Evolutionary conservation across 2,329 filamentous ascomycete species (phyloP).

Genomic region (Cadophora malorum): DNA sequence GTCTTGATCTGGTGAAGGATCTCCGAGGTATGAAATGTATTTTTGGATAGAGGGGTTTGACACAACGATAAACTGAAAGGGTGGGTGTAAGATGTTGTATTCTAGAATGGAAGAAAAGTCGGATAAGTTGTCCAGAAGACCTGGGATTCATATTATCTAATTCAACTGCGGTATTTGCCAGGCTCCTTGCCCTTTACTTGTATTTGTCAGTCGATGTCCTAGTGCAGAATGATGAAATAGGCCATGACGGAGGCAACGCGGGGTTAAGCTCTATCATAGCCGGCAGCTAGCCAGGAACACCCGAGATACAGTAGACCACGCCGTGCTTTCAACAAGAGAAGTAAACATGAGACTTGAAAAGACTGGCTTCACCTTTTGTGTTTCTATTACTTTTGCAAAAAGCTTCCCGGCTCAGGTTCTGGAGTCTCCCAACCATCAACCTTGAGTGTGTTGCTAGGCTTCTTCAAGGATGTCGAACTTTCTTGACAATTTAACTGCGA

Average conservation of each 20-base stretch:
- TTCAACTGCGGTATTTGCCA: background rate
- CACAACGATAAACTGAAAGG: background rate
- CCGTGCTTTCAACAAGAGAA: background rate
- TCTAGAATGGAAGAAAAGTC: background rate
- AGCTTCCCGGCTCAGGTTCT: background rate
- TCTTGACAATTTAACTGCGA: no score
- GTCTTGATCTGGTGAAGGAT: constrained; percentile 1
- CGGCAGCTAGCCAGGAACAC: constrained; percentile 4
- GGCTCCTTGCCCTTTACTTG: background rate
- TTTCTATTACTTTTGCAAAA: background rate
- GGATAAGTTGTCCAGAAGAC: background rate
- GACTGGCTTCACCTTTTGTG: background rate
- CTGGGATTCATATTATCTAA: background rate
- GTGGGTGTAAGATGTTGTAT: background rate
- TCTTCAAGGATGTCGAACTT: background rate
- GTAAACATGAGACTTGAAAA: background rate
- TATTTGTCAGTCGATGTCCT: constrained; percentile 19
- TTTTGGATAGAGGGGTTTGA: background rate
- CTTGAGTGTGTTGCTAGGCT: background rate
- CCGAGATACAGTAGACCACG: background rate
- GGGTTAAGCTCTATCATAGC: background rate
- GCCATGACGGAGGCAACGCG: constrained; percentile 12
- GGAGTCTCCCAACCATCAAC: background rate
- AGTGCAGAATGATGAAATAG: constrained; percentile 7
- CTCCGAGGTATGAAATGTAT: background rate